Percentiles rank a stretch among this genome's conserved stretches.
These are phyloP conservation scores for Pleurotus giganteus DNA, from an alignment of 768 basidiomycete species.

Conservation along the genomic window DNA sequence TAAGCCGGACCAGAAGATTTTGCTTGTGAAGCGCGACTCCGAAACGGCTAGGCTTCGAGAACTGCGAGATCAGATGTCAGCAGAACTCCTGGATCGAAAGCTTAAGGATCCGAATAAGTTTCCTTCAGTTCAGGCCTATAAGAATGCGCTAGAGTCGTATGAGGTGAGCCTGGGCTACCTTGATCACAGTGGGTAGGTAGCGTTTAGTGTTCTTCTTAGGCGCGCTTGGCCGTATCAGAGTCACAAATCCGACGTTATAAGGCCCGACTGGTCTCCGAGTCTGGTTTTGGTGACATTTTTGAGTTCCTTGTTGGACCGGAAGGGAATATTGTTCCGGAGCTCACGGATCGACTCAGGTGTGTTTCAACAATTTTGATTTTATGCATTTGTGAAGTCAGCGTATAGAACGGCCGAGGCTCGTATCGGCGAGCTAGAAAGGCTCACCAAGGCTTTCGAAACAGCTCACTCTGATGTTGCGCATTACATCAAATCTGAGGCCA, in stretches of 20 bases:
- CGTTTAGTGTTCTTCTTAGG: slow-evolving; percentile 36
- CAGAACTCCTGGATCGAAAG: slow-evolving; percentile 69
- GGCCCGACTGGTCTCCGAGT: slow-evolving; percentile 71
- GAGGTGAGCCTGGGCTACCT: slow-evolving; percentile 32
- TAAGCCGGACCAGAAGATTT: slow-evolving; percentile 57
- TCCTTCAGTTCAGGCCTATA: slow-evolving; percentile 61
- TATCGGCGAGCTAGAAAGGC: slow-evolving; percentile 48
- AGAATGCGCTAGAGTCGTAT: slow-evolving; percentile 62
- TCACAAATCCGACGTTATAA: slow-evolving; percentile 76
- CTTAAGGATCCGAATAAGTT: slow-evolving; percentile 59
- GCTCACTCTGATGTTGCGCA: slow-evolving; percentile 53
- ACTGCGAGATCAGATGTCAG: slow-evolving; percentile 62
- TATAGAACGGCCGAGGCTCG: slow-evolving; percentile 54
- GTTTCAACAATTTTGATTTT: slow-evolving; percentile 20
- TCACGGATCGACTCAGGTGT: slow-evolving; percentile 58
- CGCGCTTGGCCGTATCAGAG: slow-evolving; percentile 67
- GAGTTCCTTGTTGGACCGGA: slow-evolving; percentile 62
- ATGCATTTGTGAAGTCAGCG: neutral
- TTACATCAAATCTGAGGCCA: slow-evolving; percentile 48
- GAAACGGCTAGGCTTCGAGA: slow-evolving; percentile 71
- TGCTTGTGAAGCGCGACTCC: slow-evolving; percentile 60
- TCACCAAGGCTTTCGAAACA: slow-evolving; percentile 44
- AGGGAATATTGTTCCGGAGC: slow-evolving; percentile 42
- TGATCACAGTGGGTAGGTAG: slow-evolving; percentile 7
- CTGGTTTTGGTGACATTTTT: slow-evolving; percentile 70